Evolutionary conservation across 371 early-diverging fungal genomes (phyloP), one percentile per base, ranked within the genome.

Genomic region (Choanephora cucurbitarum): DNA sequence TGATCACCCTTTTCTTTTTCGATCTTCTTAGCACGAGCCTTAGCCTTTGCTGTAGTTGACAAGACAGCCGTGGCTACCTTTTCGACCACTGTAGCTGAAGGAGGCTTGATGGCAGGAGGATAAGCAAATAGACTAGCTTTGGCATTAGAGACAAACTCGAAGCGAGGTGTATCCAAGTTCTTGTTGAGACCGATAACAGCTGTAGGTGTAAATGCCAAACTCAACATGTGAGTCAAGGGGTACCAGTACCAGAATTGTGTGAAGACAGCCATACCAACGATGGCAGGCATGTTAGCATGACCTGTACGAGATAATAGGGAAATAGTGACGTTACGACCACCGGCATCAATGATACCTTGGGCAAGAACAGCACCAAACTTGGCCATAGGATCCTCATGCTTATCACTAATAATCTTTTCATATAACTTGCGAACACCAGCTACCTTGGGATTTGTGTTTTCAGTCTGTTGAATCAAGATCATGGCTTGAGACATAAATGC

Each of bases 231-330:
- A 41, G 93, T 91, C 64, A 99, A 75, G 34, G 99, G 99, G 82
- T 95, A 98, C 99, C 99, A 99, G 85, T 95, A 97, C 99, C 99
- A 99, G 77, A 94, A 97, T 76, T 99, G 98, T 19, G 95, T 91
- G 69, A 99, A 99, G 34, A 99, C 79, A 8, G 95, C 91, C 83
- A 93, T 93, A 41, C 99, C 99, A 11, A 93, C 95, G 66, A 99
- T 90, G 23, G 97, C 95, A n/a, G 91, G 83, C 85, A 92, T 91
- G 66, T 92, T 92, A 44, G 89, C 80, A 63, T 95, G 90, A 3
- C 97, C 97, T 22, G 89, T 88, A n/a, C 83, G 84, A 28, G 96
- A 92, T 44, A 87, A 87, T 43, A 99, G 79, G 1, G 94, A 92
- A 52, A 99, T 93, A 0, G 96, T 93, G 23, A 95, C 93, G 66